Percentiles rank a stretch among this genome's conserved stretches.
Evolutionary conservation across 176 grass and related monocot species (phyloP).

Genomic region (Saccharum spontaneum): DNA sequence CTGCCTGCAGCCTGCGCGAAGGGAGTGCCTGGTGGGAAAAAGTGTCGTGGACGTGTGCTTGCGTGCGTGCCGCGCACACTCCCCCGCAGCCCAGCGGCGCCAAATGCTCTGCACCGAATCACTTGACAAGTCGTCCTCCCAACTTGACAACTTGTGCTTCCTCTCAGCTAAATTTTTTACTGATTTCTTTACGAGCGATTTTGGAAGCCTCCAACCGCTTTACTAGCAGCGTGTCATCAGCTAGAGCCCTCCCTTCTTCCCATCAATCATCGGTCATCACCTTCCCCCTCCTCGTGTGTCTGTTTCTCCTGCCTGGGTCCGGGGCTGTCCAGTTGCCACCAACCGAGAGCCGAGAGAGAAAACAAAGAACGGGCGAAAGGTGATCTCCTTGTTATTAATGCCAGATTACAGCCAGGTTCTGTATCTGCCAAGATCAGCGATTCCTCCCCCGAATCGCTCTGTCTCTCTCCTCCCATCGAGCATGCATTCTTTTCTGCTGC

Average conservation of each 20-base stretch:
- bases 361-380: neutral
- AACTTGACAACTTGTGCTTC: neutral
- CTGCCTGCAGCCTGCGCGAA: too few species aligned
- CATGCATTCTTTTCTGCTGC: neutral
- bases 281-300: neutral
- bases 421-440: neutral
- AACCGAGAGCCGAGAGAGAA: neutral
- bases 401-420: constrained; percentile 12
- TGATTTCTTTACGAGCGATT: neutral
- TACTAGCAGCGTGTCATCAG: neutral
- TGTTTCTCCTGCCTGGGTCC: neutral
- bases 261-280: neutral
- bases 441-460: neutral
- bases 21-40: neutral
- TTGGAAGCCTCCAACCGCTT: constrained; percentile 14
- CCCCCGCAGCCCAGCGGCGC: neutral
- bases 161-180: neutral
- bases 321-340: neutral
- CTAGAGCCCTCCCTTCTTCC: too few species aligned
- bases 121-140: too few species aligned
- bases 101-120: neutral
- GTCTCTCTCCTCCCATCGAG: neutral
- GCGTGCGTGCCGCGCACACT: neutral
- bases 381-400: neutral
- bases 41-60: neutral